Evolutionary conservation across 2,329 filamentous ascomycete genomes (phyloP).

Genomic region (Trichophyton benhamiae): DNA sequence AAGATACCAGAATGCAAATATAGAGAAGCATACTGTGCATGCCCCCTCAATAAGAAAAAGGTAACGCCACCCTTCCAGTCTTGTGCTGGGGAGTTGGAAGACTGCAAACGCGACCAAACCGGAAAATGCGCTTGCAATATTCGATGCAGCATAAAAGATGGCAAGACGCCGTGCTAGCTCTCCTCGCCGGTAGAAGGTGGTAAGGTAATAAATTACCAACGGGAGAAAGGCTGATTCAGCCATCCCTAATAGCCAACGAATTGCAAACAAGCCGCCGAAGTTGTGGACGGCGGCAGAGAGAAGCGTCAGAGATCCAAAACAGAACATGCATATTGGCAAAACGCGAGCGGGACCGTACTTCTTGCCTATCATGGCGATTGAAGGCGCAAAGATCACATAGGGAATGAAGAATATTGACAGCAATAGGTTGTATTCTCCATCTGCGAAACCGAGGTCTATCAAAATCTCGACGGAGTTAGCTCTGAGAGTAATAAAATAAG

Average conservation of each 20-base stretch:
- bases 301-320: conserved; percentile 54
- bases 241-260: conserved; percentile 59
- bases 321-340: conserved; percentile 56
- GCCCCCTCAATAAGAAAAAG: conserved; percentile 47
- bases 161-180: conserved; percentile 59
- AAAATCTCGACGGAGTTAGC: background rate
- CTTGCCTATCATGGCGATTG: conserved; percentile 55
- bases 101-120: conserved; percentile 49
- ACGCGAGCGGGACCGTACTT: conserved; percentile 52
- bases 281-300: conserved; percentile 45
- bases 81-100: conserved; percentile 44
- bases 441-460: conserved; percentile 43
- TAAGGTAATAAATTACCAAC: conserved; percentile 52
- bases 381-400: conserved; percentile 57
- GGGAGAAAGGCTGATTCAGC: conserved; percentile 59
- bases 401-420: conserved; percentile 63
- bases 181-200: conserved; percentile 57
- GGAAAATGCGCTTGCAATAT: conserved; percentile 57
- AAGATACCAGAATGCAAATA: conserved; percentile 58
- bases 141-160: conserved; percentile 63
- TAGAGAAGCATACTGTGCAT: conserved; percentile 48
- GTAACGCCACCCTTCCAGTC: conserved; percentile 41
- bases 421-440: conserved; percentile 56
- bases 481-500: background rate
- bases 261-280: conserved; percentile 53